Base-by-base conservation (phyloP, 768 basidiomycete genomes). In the Cyclocybe aegerita region DNA sequence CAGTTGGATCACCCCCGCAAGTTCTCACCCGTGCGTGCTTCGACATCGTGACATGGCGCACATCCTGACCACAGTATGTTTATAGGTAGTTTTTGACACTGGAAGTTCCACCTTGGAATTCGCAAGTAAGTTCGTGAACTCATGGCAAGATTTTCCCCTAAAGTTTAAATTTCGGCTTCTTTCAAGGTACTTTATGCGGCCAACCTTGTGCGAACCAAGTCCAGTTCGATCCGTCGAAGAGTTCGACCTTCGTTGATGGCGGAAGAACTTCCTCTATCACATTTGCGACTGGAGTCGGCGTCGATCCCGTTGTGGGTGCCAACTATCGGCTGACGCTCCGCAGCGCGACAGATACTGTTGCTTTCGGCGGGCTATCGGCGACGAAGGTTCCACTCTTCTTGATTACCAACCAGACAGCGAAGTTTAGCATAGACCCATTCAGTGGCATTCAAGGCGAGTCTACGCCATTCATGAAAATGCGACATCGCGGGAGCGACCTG, bases 41-140 rank as follows among this genome's bases (percentile, higher is more conserved):
- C 31, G 42, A 39, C 10, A 16, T 34, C 14, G 46, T 42, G 11
- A 23, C 39, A 36, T 38, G 30, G 14, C 43, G 33, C 42, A 35
- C 42, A 16, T 49, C 42, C 43, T 55, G 15, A 48, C 53, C 32
- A 54, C 39, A 41, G 50, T 39, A 30, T 43, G 15, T 47, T 34
- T 63, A 38, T 50, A 72, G 69, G 80, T 82, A 42, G 78, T 83
- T 9, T 83, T 83, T 64, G 82, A 83, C 56, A 83, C 81, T 9
- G 81, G 80, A 41, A 79, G 77, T 51, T 60, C 62, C 7, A 69
- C 70, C 9, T 68, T 79, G 9, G 77, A 78, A 64, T 76, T 80
- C 51, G 75, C 75, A 2, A 77, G 78, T 76, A 55, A 48, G 75
- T 60, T 37, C 43, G 7, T 34, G 32, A n/a, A 45, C 17, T 14